Base-by-base conservation (phyloP, 2,329 filamentous ascomycete species). In the Aspergillus ibericus region DNA sequence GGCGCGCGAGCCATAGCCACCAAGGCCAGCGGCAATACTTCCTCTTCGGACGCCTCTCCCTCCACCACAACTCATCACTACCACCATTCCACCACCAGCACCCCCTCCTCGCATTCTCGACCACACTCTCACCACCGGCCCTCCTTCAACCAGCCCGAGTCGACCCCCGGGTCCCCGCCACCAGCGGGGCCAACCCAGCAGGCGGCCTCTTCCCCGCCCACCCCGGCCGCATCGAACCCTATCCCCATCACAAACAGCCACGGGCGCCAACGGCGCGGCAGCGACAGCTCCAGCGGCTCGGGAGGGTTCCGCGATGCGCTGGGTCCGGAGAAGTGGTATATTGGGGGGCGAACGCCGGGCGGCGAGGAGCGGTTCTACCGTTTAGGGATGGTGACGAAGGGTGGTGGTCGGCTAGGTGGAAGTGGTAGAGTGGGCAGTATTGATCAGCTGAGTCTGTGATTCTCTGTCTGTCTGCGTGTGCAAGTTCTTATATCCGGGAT, bases 291-390 rank as follows among this genome's bases (percentile, higher is more conserved):
- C 18, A 79, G 71, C 47, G 77, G 77, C 16, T 80, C 76, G 2
- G 77, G 77, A 13, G 80, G 79, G 2, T 81, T 81, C 56, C 71
- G 78, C 7, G 80, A 81, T 66, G 75, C 77, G 0, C 59, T 80
- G 9, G 78, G 78, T 0, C 71, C 75, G 2, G 79, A 81, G 68
- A 81, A 81, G 63, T 82, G 80, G 80, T 82, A 81, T 67, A 79
- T 82, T 25, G 80, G 80, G 4, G 80, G 80, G 4, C 70, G 77
- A 35, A 81, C 77, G 20, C 73, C 77, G 10, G 72, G 67, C 15
- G 80, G 80, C 0, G 80, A 82, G 66, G 80, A 82, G 60, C 73
- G 77, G 50, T 80, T 81, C 56, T 81, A 81, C 57, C 72, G 76
- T 8, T 62, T 82, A 6, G 79, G 80, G 4, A 76, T 81, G 74